Evolutionary conservation across 164 flowering plant species (phyloP).

Genomic region (Liquidambar formosana): DNA sequence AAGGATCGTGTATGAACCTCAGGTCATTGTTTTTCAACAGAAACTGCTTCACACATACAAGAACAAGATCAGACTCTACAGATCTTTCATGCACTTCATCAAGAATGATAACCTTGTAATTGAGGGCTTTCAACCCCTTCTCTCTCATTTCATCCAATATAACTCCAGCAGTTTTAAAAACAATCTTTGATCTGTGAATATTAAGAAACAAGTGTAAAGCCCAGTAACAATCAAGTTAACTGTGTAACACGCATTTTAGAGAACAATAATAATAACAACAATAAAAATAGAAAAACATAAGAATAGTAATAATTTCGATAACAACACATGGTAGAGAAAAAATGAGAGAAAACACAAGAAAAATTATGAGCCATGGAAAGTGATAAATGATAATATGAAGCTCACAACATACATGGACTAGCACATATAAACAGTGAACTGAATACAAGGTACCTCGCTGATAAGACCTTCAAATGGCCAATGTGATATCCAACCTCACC

Average conservation of each 20-base stretch:
- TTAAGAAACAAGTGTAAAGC: background rate
- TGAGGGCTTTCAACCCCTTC: conserved; percentile 76
- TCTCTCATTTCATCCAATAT: conserved; percentile 96
- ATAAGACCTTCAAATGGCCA: conserved; percentile 71
- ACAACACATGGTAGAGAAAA: background rate
- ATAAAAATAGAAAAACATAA: background rate
- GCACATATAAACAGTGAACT: background rate
- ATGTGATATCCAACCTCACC: conserved; percentile 96
- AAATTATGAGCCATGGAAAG: too few species aligned
- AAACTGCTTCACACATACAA: conserved; percentile 92
- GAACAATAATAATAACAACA: background rate
- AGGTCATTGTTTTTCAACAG: conserved; percentile 64
- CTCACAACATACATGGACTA: background rate
- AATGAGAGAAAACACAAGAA: background rate
- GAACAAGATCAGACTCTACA: conserved; percentile 96
- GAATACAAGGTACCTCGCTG: conserved; percentile 51
- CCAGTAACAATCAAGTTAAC: background rate
- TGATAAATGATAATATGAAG: too few species aligned
- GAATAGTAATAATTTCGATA: background rate
- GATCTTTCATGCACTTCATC: conserved; percentile 99
- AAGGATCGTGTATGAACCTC: conserved; percentile 45
- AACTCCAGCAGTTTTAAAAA: conserved; percentile 98
- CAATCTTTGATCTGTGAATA: conserved; percentile 65
- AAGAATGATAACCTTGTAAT: conserved; percentile 84
- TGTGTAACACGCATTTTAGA: background rate